Base-by-base conservation (phyloP, 768 basidiomycete genomes). In the Mycena chlorophos region DNA sequence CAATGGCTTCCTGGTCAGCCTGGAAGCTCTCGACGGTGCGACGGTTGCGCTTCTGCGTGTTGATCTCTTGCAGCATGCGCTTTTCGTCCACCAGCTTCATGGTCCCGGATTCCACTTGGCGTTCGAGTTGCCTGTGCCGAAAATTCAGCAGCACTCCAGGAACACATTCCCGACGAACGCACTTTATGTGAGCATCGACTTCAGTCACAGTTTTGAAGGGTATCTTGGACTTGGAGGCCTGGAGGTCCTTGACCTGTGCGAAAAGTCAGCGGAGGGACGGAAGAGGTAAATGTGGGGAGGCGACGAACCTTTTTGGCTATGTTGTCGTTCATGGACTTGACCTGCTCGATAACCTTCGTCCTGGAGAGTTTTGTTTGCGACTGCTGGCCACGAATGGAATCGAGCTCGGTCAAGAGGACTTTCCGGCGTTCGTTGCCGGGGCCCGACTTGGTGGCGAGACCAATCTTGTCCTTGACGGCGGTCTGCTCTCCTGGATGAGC, bases 1-100 rank as follows among this genome's bases (percentile, higher is more conserved):
- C 91, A 62, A 99, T 94, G 25, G 84, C 69, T 1, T 87, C 84
- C 63, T 97, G 88, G 42, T 89, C 80, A 0, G 82, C 75, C 62
- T 91, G 84, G 78, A 95, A 94, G 50, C 80, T 69, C 70, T 98
- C 94, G 55, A 98, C 85, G 13, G 75, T 73, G 68, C 80, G 86
- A 49, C 92, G 86, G 55, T 73, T 79, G 39, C 92, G 88, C 66
- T 83, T 91, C 58, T 78, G 74, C 40, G 80, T 78, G 58, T 79
- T 83, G 58, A 99, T 96, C 64, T 98, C 96, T 61, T 84, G 81
- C n/a, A 99, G 80, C 4, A 94, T 91, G 49, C 93, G 87, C 74
- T 97, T 98, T 73, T 99, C 97, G 54, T 97, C 95, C 25, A 87
- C 94, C 55, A 98, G 80, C 68, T 92, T 97, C 81, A 99, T 80